These are phyloP conservation scores for Cardamine chenopodiifolia DNA, from an alignment of 345 rosid genomes.

Conservation along the genomic window DNA sequence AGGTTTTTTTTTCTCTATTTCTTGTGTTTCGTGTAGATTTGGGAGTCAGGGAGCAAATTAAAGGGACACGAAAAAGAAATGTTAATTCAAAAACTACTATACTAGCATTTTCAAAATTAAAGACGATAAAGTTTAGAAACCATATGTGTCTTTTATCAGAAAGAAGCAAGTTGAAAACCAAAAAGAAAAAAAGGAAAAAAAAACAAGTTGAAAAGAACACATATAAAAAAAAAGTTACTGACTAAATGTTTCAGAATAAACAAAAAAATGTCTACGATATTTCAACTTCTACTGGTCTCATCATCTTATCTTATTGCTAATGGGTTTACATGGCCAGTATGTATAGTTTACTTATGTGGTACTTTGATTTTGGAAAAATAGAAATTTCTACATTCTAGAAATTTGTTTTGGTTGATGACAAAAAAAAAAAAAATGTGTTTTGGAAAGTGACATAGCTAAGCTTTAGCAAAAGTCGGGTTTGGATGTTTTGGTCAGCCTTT, in stretches of 20 bases:
- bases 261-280: constrained; percentile 7
- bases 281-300: neutral
- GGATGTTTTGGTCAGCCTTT: constrained; percentile 34
- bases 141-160: constrained; percentile 18
- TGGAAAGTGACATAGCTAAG: constrained; percentile 38
- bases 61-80: constrained; percentile 18
- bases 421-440: no score
- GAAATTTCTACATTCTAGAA: neutral
- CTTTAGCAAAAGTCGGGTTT: constrained; percentile 42
- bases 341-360: neutral
- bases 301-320: constrained; percentile 9
- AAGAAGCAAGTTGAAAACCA: constrained; percentile 10
- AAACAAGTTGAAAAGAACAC: neutral
- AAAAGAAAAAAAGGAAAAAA: neutral
- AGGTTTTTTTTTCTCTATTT: constrained; percentile 4
- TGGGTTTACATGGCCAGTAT: neutral
- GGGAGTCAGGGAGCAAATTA: constrained; percentile 36
- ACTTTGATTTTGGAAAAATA: neutral
- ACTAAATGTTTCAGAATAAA: neutral
- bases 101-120: constrained; percentile 24
- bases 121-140: constrained; percentile 13
- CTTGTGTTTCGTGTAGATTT: constrained; percentile 41
- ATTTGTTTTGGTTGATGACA: neutral
- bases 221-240: neutral
- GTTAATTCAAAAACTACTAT: constrained; percentile 9